Conservation (phyloP, 2,329 filamentous ascomycete species). For the Talaromyces albobiverticillius region DNA sequence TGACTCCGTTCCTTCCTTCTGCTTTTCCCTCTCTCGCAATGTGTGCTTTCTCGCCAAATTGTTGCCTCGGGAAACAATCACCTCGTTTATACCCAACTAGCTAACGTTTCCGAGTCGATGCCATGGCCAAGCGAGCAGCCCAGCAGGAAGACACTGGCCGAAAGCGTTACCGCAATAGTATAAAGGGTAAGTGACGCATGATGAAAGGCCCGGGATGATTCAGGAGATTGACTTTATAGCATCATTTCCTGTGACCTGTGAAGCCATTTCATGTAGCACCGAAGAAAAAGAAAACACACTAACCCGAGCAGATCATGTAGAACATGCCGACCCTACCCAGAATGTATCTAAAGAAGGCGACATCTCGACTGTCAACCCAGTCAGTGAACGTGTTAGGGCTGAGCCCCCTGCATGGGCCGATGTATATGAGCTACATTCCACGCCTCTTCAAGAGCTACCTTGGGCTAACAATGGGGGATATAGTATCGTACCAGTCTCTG, state of each 20-base stretch:
- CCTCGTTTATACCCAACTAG: neutral
- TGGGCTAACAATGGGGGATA: neutral
- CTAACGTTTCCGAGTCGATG: neutral
- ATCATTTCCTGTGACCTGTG: too few relatives aligned
- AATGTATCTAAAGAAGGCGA: neutral
- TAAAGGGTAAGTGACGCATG: neutral
- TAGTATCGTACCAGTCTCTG: slow-evolving; percentile 57
- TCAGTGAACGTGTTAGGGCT: slow-evolving; percentile 19
- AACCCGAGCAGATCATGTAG: neutral
- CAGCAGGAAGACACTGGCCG: neutral
- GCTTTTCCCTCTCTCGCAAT: too few relatives aligned
- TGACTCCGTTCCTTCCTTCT: too few relatives aligned
- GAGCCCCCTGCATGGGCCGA: slow-evolving; percentile 56
- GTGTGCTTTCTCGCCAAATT: too few relatives aligned
- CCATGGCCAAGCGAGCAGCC: neutral
- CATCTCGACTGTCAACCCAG: neutral
- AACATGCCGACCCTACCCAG: neutral
- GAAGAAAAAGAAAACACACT: neutral
- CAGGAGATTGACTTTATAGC: neutral
- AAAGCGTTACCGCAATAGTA: neutral
- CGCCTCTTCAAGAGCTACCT: neutral
- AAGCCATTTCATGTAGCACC: too few relatives aligned
- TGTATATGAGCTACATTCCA: slow-evolving; percentile 17
- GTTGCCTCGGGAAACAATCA: too few relatives aligned
- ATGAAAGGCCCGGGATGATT: neutral